Conservation (phyloP, 192 early-diverging fungal genomes). For the Backusella psychrophila region DNA sequence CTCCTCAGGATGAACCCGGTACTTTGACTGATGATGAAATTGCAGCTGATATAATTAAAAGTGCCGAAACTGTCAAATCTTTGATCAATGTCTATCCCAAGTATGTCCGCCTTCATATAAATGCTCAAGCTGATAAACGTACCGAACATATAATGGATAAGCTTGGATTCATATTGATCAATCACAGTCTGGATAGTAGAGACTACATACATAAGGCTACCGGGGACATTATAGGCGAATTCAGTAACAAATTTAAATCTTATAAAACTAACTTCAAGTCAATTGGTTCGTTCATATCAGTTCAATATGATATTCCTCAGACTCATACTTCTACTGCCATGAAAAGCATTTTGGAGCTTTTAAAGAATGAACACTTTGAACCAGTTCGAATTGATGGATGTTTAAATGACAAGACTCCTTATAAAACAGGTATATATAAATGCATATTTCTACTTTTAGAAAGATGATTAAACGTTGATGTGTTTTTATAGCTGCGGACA, state of each 20-base stretch:
- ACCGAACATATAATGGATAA: conserved; percentile 35
- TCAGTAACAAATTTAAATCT: conserved; percentile 30
- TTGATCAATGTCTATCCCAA: conserved; percentile 43
- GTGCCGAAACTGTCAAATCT: conserved; percentile 29
- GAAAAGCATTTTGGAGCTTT: conserved; percentile 29
- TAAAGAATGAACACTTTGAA: conserved; percentile 39
- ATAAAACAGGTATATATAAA: neutral
- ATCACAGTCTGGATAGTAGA: conserved; percentile 40
- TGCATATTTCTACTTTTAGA: neutral
- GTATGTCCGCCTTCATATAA: conserved; percentile 44
- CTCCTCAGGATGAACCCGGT: conserved; percentile 39
- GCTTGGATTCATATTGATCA: conserved; percentile 41
- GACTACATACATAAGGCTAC: conserved; percentile 41
- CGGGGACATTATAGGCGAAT: conserved; percentile 29
- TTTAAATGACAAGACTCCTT: conserved; percentile 35
- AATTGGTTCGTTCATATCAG: conserved; percentile 35
- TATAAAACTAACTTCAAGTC: conserved; percentile 36
- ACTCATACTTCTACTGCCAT: conserved; percentile 34
- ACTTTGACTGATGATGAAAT: conserved; percentile 34
- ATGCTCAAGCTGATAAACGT: conserved; percentile 32
- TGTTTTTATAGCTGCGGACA: conserved; percentile 10
- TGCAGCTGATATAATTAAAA: conserved; percentile 36
- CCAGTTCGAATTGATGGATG: conserved; percentile 48
- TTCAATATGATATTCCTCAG: conserved; percentile 46
- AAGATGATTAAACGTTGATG: neutral